Evolutionary conservation across 2,329 filamentous ascomycete species (phyloP).

Genomic region (Nothomitra cinnamomea): DNA sequence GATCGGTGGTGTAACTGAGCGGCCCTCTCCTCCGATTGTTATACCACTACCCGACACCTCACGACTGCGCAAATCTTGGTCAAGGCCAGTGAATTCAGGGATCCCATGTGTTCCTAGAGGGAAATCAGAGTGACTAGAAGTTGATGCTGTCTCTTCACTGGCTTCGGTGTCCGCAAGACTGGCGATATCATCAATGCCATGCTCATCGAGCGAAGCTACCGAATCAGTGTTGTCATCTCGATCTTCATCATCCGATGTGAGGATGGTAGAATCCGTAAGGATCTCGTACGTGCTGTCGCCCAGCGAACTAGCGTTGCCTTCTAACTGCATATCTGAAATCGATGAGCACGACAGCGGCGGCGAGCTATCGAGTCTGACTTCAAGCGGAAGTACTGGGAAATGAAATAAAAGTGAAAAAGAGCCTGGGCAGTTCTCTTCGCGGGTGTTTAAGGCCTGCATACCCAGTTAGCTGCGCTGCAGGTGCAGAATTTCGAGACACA

Average conservation of each 20-base stretch:
- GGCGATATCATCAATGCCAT: constrained; percentile 18
- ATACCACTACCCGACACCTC: background rate
- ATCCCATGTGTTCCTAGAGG: constrained; percentile 17
- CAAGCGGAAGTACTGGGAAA: background rate
- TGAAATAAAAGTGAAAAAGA: background rate
- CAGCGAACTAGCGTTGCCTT: constrained; percentile 5
- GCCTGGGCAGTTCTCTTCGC: background rate
- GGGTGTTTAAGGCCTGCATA: background rate
- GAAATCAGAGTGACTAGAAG: constrained; percentile 13
- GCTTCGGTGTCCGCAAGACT: constrained; percentile 21
- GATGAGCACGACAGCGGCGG: background rate
- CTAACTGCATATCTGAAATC: constrained; percentile 2
- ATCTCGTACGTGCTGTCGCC: constrained; percentile 8
- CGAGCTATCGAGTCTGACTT: background rate
- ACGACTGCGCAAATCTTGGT: background rate
- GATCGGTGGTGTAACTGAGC: background rate
- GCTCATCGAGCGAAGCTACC: constrained; percentile 3
- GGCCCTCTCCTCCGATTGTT: background rate
- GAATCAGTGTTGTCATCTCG: constrained; percentile 5
- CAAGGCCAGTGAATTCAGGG: constrained; percentile 5
- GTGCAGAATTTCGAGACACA: background rate
- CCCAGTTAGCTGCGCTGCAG: background rate
- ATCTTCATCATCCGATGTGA: constrained; percentile 8
- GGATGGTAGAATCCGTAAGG: constrained; percentile 6
- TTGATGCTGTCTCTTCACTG: constrained; percentile 16